These are phyloP conservation scores for Aspergillus egyptiacus DNA, from an alignment of 495 filamentous ascomycete genomes.

Conservation along the genomic window DNA sequence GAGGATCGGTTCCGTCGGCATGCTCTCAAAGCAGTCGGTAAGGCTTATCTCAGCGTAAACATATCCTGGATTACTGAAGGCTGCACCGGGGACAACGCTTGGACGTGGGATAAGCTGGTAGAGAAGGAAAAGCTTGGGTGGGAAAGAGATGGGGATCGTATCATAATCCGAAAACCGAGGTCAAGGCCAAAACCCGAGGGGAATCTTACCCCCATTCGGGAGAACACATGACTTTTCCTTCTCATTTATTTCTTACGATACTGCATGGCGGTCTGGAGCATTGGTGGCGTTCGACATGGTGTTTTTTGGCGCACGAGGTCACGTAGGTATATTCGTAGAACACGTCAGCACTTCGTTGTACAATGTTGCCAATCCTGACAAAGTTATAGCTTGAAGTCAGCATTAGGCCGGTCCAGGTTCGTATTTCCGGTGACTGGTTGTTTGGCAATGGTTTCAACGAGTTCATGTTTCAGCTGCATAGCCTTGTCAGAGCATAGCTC, in stretches of 20 bases:
- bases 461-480: constrained; percentile 56
- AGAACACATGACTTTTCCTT: constrained; percentile 11
- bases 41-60: constrained; percentile 70
- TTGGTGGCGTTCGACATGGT: constrained; percentile 14
- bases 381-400: constrained; percentile 70
- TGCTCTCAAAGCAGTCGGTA: constrained; percentile 76
- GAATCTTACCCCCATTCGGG: constrained; percentile 19
- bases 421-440: constrained; percentile 36
- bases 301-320: not conserved
- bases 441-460: constrained; percentile 64
- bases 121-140: constrained; percentile 68
- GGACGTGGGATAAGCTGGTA: constrained; percentile 66
- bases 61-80: constrained; percentile 41
- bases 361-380: not conserved
- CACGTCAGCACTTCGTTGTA: not conserved
- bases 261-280: constrained; percentile 13
- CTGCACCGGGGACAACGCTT: constrained; percentile 52
- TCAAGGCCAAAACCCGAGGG: constrained; percentile 30
- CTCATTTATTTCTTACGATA: not conserved
- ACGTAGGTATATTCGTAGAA: constrained; percentile 14
- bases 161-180: constrained; percentile 62
- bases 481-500: constrained; percentile 81
- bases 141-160: constrained; percentile 61
- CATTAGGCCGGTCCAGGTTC: constrained; percentile 65
- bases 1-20: constrained; percentile 62